Evolutionary conservation across 2,329 filamentous ascomycete species (phyloP), one percentile per base, ranked within the genome.

Genomic region (Xenoacremonium recifei): DNA sequence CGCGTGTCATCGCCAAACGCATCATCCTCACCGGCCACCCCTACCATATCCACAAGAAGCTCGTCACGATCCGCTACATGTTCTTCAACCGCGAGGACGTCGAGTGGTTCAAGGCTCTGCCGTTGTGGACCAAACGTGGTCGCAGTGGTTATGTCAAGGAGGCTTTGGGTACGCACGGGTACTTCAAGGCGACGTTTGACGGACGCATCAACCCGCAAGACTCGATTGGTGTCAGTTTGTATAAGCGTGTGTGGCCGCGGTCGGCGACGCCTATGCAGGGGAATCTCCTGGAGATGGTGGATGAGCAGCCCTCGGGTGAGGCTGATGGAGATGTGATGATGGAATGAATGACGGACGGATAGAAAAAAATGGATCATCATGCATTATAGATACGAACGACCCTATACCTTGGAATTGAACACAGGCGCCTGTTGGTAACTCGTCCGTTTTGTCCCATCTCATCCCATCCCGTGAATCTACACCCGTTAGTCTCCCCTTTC

Each of bases 171-270:
- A 99, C 93, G 25, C 93, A 99, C 67, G 93, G 93, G n/a, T 99
- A 99, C 72, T 97, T 97, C 79, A 99, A 99, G 76, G 93, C 93
- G 11, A 96, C 87, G 2, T 99, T 99, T 70, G 95, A 99, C 64
- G 89, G 85, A 11, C 88, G 87, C 63, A 92, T 99, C 65, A 97
- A 96, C 66, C 91, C 93, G 2, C 88, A 96, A 69, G 93, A 99
- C 69, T 84, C 90, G 3, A 83, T 99, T 35, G 93, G 89, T 37
- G 87, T 97, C 49, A 95, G 89, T 68, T 63, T 93, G 59, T 93
- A 92, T 63, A 93, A 93, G 77, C 73, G 87, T 17, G 82, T 92
- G 47, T 93, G 85, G 77, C 93, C 93, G 6, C 76, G 91, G 44
- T 75, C 75, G 49, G 83, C 89, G 15, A 61, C 60, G 34, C 68